Evolutionary conservation across 768 basidiomycete genomes (phyloP).

Genomic region (Tylopilus vinaceipallidus): DNA sequence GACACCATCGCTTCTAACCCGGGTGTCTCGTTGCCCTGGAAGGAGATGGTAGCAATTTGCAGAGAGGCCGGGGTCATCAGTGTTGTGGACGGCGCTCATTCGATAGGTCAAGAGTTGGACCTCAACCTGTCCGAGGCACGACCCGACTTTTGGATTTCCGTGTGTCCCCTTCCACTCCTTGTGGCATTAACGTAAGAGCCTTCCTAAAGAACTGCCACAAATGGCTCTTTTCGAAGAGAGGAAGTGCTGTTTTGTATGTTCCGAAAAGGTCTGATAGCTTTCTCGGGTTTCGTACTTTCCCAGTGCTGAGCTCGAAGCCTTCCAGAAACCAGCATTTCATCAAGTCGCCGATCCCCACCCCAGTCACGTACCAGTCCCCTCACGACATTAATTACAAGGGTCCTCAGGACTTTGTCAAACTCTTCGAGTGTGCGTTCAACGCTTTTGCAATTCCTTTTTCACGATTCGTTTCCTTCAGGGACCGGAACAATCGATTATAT

Average conservation of each 20-base stretch:
- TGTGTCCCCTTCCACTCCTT: constrained; percentile 31
- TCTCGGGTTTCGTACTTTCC: neutral
- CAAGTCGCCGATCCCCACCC: constrained; percentile 57
- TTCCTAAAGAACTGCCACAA: constrained; percentile 72
- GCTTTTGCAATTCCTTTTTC: neutral
- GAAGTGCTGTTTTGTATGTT: constrained; percentile 71
- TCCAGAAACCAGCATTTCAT: constrained; percentile 63
- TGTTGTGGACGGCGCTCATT: constrained; percentile 79
- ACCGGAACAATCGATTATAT: constrained; percentile 60
- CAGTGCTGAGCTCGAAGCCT: neutral
- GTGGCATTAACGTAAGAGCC: neutral
- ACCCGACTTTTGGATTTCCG: constrained; percentile 81
- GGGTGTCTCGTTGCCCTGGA: constrained; percentile 67
- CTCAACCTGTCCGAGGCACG: constrained; percentile 52
- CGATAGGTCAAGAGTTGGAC: constrained; percentile 66
- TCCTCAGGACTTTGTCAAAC: constrained; percentile 43
- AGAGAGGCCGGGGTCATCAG: constrained; percentile 59
- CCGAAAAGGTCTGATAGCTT: constrained; percentile 47
- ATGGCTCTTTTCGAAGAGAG: constrained; percentile 74
- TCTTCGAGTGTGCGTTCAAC: constrained; percentile 41
- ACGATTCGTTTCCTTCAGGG: constrained; percentile 42
- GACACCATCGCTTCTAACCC: constrained; percentile 67
- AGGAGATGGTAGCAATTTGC: constrained; percentile 64
- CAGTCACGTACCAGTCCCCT: constrained; percentile 50
- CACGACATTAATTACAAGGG: constrained; percentile 31